Conservation (phyloP, 208 protist genomes). For the Leishmania arabica region DNA sequence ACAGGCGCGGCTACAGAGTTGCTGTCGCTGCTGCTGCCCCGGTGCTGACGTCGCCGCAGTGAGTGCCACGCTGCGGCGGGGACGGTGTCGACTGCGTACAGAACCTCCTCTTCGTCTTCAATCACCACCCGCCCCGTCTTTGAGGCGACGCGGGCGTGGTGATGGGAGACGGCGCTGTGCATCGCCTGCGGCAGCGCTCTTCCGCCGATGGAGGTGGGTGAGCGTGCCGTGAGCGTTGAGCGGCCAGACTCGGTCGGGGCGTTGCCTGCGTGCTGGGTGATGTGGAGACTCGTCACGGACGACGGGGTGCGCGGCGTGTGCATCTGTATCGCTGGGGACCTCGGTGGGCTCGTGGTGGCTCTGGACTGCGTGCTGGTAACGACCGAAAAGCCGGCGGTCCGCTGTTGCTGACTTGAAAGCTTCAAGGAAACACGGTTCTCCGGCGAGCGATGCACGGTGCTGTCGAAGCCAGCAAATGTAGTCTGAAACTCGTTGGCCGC, state of each 20-base stretch:
- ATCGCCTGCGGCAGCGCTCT: neutral
- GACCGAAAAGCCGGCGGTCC: neutral
- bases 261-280: neutral
- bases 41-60: neutral
- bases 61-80: neutral
- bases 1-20: neutral
- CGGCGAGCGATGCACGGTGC: slow-evolving; percentile 7
- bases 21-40: neutral
- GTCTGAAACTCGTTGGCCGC: slow-evolving; percentile 9
- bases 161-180: neutral
- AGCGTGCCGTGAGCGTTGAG: neutral
- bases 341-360: neutral
- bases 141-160: slow-evolving; percentile 25
- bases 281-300: neutral
- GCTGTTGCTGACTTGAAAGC: neutral
- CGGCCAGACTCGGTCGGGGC: neutral
- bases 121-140: slow-evolving; percentile 38
- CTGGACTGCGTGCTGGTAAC: neutral
- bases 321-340: neutral
- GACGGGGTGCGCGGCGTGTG: neutral
- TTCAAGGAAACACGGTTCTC: neutral
- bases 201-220: neutral
- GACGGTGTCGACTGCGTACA: slow-evolving; percentile 29
- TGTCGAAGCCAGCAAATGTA: slow-evolving; percentile 24
- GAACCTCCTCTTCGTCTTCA: slow-evolving; percentile 34